A percentile compares a stretch with the other conserved stretches of the same genome.
phyloP scores from a whole-genome alignment of 495 filamentous ascomycete genomes.

The Xylaria scruposa region DNA sequence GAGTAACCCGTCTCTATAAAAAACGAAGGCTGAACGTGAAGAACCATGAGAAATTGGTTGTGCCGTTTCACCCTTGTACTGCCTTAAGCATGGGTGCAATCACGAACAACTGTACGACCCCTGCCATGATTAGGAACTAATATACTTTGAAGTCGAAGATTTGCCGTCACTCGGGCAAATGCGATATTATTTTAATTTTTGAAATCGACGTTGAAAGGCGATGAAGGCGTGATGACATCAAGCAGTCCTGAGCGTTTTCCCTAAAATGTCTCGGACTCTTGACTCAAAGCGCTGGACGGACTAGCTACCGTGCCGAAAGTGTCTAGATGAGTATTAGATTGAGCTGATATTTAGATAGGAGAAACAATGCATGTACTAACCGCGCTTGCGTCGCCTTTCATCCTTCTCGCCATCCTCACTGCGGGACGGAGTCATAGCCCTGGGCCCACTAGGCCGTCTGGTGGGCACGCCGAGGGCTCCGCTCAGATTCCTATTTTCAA shows the following conservation, averaged over 20 bases:
- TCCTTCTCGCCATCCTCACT: slow-evolving; percentile 48
- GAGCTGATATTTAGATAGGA: not conserved
- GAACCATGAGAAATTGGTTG: not conserved
- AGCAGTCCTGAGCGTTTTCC: slow-evolving; percentile 32
- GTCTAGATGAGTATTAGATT: slow-evolving; percentile 45
- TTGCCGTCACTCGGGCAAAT: not conserved
- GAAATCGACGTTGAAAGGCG: slow-evolving; percentile 40
- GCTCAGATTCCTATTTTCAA: slow-evolving; percentile 56
- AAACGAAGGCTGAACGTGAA: slow-evolving; percentile 8
- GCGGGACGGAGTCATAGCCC: slow-evolving; percentile 58
- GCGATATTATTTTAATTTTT: slow-evolving; percentile 19
- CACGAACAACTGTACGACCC: not conserved
- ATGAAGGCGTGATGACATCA: slow-evolving; percentile 34
- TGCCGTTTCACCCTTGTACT: not conserved
- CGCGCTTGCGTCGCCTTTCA: slow-evolving; percentile 57
- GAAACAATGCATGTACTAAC: slow-evolving; percentile 42
- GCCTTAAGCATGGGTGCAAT: not conserved
- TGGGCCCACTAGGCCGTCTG: slow-evolving; percentile 57
- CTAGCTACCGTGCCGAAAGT: slow-evolving; percentile 60
- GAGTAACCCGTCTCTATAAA: slow-evolving; percentile 26
- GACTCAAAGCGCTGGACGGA: slow-evolving; percentile 41
- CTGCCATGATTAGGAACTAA: not conserved
- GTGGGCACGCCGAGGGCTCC: slow-evolving; percentile 49
- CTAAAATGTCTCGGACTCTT: slow-evolving; percentile 63
- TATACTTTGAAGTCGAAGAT: slow-evolving; percentile 10